Evolutionary conservation across 2,329 filamentous ascomycete species (phyloP).

Genomic region (Fusarium dlaminii): DNA sequence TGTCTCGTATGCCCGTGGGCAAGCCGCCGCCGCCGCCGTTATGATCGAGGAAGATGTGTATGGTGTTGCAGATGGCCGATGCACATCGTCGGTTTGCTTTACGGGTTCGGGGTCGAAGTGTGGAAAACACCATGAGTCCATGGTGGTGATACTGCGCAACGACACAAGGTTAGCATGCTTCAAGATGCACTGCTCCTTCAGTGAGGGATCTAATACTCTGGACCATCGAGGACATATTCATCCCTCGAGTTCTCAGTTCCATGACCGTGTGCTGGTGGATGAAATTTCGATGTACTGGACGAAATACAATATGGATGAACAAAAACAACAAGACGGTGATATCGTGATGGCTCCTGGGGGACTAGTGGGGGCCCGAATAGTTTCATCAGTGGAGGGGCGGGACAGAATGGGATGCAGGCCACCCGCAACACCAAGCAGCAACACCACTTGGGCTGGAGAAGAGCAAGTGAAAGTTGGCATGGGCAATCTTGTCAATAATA

Average conservation of each 20-base stretch:
- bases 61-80: neutral
- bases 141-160: neutral
- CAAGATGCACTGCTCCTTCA: neutral
- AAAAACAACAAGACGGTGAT: neutral
- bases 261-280: neutral
- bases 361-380: neutral
- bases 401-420: neutral
- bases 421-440: neutral
- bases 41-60: neutral
- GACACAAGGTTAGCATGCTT: neutral
- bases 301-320: neutral
- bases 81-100: neutral
- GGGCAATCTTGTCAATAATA: neutral
- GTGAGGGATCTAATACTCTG: neutral
- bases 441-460: neutral
- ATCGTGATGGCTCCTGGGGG: neutral
- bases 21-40: neutral
- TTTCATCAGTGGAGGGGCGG: neutral
- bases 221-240: accelerated
- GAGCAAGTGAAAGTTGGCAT: neutral
- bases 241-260: neutral
- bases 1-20: neutral
- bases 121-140: constrained; percentile 11
- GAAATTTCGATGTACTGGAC: neutral
- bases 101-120: neutral